Evolutionary conservation across 2,329 filamentous ascomycete genomes (phyloP).

Genomic region (Beauveria asiatica): DNA sequence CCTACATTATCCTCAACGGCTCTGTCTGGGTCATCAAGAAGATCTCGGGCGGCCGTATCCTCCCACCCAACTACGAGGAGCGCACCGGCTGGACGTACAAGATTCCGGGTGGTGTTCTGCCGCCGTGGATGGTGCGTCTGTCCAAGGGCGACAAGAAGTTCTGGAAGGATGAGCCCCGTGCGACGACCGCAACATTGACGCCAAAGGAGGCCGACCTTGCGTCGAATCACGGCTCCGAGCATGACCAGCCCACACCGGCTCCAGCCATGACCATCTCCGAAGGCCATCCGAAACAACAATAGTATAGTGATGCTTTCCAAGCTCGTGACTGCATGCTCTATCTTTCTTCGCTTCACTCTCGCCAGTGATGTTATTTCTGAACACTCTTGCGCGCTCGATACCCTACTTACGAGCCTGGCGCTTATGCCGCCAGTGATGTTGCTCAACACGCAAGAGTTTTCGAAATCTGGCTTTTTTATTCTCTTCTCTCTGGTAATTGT

Average conservation of each 20-base stretch:
- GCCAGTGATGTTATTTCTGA: constrained; percentile 12
- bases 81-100: constrained; percentile 77
- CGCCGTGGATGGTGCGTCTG: constrained; percentile 62
- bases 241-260: not conserved
- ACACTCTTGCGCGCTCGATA: constrained; percentile 10
- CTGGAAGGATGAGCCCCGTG: constrained; percentile 41
- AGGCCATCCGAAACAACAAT: not conserved
- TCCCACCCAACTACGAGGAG: constrained; percentile 64
- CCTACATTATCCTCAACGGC: constrained; percentile 69
- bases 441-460: constrained; percentile 7
- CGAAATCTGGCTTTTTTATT: constrained; percentile 9
- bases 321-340: not conserved
- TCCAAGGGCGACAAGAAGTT: constrained; percentile 63
- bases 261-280: not conserved
- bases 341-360: not conserved
- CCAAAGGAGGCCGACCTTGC: constrained; percentile 8
- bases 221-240: constrained; percentile 5
- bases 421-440: constrained; percentile 8
- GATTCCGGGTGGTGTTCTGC: constrained; percentile 65
- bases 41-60: constrained; percentile 57
- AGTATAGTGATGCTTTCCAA: not conserved
- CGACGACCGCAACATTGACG: not conserved
- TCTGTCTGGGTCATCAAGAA: constrained; percentile 61
- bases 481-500: not conserved
- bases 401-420: constrained; percentile 5